Evolutionary conservation across 176 grass and related monocot genomes (phyloP), one percentile per base, ranked within the genome.

Genomic region (Rhynchospora tenuis): DNA sequence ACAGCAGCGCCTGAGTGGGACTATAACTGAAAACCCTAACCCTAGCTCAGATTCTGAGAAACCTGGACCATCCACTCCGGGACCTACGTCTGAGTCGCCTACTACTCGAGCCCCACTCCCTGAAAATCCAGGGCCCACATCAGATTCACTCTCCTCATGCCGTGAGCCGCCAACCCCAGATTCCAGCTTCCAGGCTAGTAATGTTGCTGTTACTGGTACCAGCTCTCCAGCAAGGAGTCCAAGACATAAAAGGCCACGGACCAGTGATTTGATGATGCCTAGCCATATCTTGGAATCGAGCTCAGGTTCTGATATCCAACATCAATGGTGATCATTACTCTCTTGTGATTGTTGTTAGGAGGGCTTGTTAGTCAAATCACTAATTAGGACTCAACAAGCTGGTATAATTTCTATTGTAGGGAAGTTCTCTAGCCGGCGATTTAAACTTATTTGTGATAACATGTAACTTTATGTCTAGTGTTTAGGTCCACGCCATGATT

Each of bases 61-160:
- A 84, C 91, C 93, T 7, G 93, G 91, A n/a, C 93, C 91, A 6
- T 93, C 91, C 0, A 99, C 91, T 42, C 95, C 95, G 24, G 86
- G 89, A 64, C 89, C 95, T 9, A 84, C 84, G 58, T 94, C 95
- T 22, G 92, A 97, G 80, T 91, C 89, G 50, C 89, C 84, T 14
- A 77, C 23, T 1, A 83, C 83, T 28, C 90, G 84, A 65, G 88
- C 78, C 24, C 85, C 80, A 14, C 82, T 80, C 79, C 85, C 70
- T 4, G 90, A 90, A 20, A 73, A 86, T 58, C 86, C 92, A 86
- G 66, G 86, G 85, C 78, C 87, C 85, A 29, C 88, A 85, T 62
- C 85, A 58, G 92, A 94, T 58, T 86, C 85, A 83, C 89, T 86
- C 43, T 81, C 80, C 52, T 78, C 81, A 2, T 79, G 33, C 46